Conservation (phyloP, 2,329 filamentous ascomycete species). For the Zasmidium cellare region DNA sequence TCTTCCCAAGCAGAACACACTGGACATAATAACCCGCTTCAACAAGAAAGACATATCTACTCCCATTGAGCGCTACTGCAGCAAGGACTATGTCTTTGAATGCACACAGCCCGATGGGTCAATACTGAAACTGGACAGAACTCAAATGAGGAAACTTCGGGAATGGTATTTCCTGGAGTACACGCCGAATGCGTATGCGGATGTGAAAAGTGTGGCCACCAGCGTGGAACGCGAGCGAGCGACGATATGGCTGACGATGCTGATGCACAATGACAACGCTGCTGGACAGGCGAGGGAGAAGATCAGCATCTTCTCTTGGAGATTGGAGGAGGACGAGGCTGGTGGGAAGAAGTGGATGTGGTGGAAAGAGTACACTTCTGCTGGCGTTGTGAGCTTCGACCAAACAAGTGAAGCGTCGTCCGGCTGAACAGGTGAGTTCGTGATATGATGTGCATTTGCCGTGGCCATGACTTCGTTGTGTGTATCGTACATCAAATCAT, state of each 20-base stretch:
- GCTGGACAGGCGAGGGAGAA: not conserved
- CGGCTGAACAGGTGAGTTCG: not conserved
- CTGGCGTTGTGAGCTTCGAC: not conserved
- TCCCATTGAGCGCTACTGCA: not conserved
- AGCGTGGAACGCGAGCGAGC: not conserved
- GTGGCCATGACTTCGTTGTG: not conserved
- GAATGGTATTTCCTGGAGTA: not conserved
- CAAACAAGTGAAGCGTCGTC: not conserved
- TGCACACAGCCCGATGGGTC: not conserved
- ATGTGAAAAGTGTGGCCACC: not conserved
- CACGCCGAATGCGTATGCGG: not conserved
- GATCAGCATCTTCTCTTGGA: slow-evolving; percentile 3
- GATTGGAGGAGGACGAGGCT: not conserved
- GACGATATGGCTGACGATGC: not conserved
- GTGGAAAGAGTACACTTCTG: slow-evolving; percentile 2
- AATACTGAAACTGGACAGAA: not conserved
- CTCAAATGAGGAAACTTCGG: not conserved
- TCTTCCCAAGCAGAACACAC: slow-evolving; percentile 4
- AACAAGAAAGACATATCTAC: not conserved
- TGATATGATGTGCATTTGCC: not conserved
- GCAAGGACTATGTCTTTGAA: not conserved
- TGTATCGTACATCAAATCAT: not conserved
- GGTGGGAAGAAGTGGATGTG: not conserved
- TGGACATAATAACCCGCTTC: slow-evolving; percentile 4
- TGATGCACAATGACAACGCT: slow-evolving; percentile 1